These are phyloP conservation scores for Eleusine indica DNA, from an alignment of 176 grass and related monocot genomes.

Conservation along the genomic window DNA sequence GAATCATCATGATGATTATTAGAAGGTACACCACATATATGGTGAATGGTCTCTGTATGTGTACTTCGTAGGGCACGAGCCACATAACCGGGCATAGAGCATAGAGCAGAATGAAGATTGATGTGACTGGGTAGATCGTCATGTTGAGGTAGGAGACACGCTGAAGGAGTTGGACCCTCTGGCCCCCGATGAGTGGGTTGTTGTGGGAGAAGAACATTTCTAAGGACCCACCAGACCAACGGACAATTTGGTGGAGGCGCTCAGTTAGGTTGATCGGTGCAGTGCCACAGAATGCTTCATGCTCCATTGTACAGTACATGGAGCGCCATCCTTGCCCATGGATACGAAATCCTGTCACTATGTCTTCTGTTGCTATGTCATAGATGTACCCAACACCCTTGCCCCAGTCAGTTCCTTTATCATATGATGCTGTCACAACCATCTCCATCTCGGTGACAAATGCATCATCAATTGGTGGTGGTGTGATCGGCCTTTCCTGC, in stretches of 20 bases:
- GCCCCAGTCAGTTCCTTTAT: slow-evolving; percentile 26
- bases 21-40: slow-evolving; percentile 31
- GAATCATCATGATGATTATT: slow-evolving; percentile 28
- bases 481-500: neutral
- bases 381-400: slow-evolving; percentile 36
- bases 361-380: slow-evolving; percentile 38
- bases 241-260: slow-evolving; percentile 37
- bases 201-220: slow-evolving; percentile 50
- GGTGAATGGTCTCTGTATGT: slow-evolving; percentile 32
- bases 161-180: neutral
- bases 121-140: slow-evolving; percentile 36
- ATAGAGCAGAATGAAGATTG: slow-evolving; percentile 33
- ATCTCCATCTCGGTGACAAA: neutral
- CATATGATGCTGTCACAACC: neutral
- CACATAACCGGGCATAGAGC: slow-evolving; percentile 31
- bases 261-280: slow-evolving; percentile 46
- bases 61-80: slow-evolving; percentile 1
- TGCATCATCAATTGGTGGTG: neutral
- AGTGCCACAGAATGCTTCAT: slow-evolving; percentile 26
- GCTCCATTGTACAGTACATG: slow-evolving; percentile 34
- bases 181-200: slow-evolving; percentile 33
- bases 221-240: slow-evolving; percentile 45
- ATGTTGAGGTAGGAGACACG: slow-evolving; percentile 44
- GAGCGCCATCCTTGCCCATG: slow-evolving; percentile 37
- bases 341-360: slow-evolving; percentile 40